Evolutionary conservation across 495 filamentous ascomycete genomes (phyloP).

Genomic region (Penicillium lividum): DNA sequence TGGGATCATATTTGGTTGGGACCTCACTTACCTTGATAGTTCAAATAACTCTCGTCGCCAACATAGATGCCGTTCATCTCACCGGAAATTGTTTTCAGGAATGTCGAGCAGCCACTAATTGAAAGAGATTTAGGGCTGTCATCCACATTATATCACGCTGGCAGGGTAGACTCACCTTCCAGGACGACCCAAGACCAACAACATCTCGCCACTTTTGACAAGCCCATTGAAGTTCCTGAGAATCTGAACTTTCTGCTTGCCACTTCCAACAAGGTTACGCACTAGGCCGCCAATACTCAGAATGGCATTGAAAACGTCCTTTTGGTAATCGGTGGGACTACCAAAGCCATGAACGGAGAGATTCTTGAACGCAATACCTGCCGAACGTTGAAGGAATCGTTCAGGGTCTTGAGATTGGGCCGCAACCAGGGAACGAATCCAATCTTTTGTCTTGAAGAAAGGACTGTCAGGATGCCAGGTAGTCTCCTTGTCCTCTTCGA

Average conservation of each 20-base stretch:
- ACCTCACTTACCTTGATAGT: conserved; percentile 42
- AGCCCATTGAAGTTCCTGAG: conserved; percentile 7
- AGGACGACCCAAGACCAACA: conserved; percentile 69
- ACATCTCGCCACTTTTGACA: conserved; percentile 60
- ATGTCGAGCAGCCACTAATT: conserved; percentile 60
- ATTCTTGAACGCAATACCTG: conserved; percentile 48
- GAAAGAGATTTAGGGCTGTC: conserved; percentile 13
- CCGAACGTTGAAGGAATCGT: conserved; percentile 30
- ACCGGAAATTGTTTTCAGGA: conserved; percentile 72
- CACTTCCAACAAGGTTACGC: conserved; percentile 32
- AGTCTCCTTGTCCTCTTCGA: conserved; percentile 21
- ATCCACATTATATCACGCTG: neutral
- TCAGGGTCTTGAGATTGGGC: conserved; percentile 35
- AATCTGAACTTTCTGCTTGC: conserved; percentile 13
- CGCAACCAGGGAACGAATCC: conserved; percentile 35
- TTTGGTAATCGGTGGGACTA: conserved; percentile 68
- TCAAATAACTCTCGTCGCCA: conserved; percentile 57
- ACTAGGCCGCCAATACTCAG: conserved; percentile 46
- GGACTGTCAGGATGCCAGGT: conserved; percentile 34
- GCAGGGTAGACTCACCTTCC: conserved; percentile 31
- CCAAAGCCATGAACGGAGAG: conserved; percentile 71
- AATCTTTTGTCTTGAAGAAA: conserved; percentile 34
- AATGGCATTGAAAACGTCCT: conserved; percentile 62
- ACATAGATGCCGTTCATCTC: conserved; percentile 66
- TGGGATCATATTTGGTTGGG: neutral